These are phyloP conservation scores for Pythium angustatum DNA, from an alignment of 352 stramenopile genomes.

Conservation along the genomic window DNA sequence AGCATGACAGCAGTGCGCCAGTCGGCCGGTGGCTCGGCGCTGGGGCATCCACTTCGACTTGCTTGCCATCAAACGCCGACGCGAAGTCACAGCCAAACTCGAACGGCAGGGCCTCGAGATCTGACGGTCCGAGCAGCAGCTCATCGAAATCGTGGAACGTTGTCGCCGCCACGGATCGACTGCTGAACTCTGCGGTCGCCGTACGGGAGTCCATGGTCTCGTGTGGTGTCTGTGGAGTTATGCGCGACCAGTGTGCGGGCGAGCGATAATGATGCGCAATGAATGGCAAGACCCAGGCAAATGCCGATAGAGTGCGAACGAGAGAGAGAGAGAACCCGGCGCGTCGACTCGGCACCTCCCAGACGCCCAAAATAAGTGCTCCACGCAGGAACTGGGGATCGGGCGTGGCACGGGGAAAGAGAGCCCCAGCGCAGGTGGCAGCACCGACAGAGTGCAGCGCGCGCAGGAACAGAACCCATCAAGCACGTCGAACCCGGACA, in stretches of 20 bases:
- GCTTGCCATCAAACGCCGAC: constrained; percentile 39
- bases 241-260: constrained; percentile 16
- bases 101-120: constrained; percentile 40
- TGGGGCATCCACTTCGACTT: constrained; percentile 18
- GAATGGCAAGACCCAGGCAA: constrained; percentile 10
- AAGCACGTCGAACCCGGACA: too few species aligned
- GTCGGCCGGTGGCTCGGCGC: background rate
- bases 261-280: constrained; percentile 28
- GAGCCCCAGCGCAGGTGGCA: background rate
- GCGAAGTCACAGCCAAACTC: constrained; percentile 47
- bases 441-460: background rate
- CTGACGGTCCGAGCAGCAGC: constrained; percentile 33
- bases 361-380: constrained; percentile 18
- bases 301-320: background rate
- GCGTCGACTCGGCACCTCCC: background rate
- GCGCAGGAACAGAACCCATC: too few species aligned
- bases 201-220: background rate
- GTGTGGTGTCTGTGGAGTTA: background rate
- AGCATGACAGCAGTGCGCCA: background rate
- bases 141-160: constrained; percentile 39
- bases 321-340: background rate
- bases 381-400: background rate
- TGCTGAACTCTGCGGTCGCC: constrained; percentile 1
- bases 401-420: background rate
- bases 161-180: background rate